Evolutionary conservation across 306 rosid species (phyloP).

Genomic region (Pyrus betulifolia): DNA sequence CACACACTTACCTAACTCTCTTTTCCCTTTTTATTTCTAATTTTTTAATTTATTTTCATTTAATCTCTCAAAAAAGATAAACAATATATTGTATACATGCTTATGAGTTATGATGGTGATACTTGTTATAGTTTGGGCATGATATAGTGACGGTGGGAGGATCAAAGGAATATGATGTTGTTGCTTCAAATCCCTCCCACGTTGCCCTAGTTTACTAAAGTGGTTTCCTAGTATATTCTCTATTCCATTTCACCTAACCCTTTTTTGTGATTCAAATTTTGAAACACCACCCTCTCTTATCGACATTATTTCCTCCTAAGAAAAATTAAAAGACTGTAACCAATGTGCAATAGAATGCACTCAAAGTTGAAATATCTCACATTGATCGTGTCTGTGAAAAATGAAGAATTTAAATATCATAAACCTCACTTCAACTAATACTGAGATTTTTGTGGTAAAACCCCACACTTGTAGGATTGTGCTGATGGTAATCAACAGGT

Average conservation of each 20-base stretch:
- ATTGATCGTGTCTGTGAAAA: too few species aligned
- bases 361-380: too few species aligned
- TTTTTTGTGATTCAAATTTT: slow-evolving; percentile 61
- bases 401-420: too few species aligned
- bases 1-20: neutral
- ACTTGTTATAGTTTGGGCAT: neutral
- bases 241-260: slow-evolving; percentile 24
- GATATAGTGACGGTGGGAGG: slow-evolving; percentile 2
- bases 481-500: too few species aligned
- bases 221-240: slow-evolving; percentile 24
- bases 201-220: slow-evolving; percentile 46
- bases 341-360: neutral
- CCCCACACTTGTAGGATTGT: too few species aligned
- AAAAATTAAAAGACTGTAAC: neutral
- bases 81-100: neutral
- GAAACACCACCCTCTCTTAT: slow-evolving; percentile 39
- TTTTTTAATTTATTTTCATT: neutral
- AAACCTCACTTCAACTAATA: too few species aligned
- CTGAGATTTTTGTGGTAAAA: too few species aligned
- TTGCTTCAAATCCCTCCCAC: slow-evolving; percentile 36
- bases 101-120: neutral
- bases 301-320: neutral
- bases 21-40: neutral
- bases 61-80: neutral
- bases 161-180: slow-evolving; percentile 10